Evolutionary conservation across 2,329 filamentous ascomycete species (phyloP), one percentile per base, ranked within the genome.

Genomic region (Pestalotiopsis sp.): DNA sequence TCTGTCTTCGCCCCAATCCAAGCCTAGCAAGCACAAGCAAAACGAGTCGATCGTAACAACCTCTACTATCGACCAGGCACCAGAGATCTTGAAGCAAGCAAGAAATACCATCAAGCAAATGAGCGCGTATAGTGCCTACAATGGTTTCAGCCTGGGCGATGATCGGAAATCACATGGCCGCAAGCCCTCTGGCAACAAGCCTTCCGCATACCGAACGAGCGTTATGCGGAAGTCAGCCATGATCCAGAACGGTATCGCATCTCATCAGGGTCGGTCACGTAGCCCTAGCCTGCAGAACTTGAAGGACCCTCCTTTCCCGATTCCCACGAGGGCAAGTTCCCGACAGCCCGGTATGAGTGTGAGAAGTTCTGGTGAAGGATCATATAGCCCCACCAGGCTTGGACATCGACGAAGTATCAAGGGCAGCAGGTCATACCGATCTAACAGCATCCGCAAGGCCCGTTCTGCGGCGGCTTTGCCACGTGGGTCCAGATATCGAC

Each of bases 261-360:
- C 89, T 12, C 93, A 95, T 72, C 86, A 87, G 69, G 83, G 85
- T 61, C 87, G 89, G 45, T 85, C 91, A 11, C 83, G 88, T 70
- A 94, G 90, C 75, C 90, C 91, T 62, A 93, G 86, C 77, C 80
- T 89, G 66, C 85, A 83, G 64, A 93, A 90, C 70, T 70, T 83
- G 67, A 82, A 79, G 38, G 85, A 89, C 66, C 95, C 96, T 36
- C 96, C 96, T 0, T 98, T 97, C 83, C 95, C 96, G 0, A 97
- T 99, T 6, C 96, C 96, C 0, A 91, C 91, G 3, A 87, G 96
- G 68, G 93, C 93, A 38, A 98, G 95, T 80, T 99, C 95, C 5
- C 90, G 94, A 69, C 91, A 92, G 75, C 87, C 91, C 25, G 88
- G 90, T 0, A 80, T 90, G 69, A 91, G 87, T 72, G 83, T 87